Evolutionary conservation across 2,329 filamentous ascomycete species (phyloP).

Genomic region (Ophiostoma tasmaniense): DNA sequence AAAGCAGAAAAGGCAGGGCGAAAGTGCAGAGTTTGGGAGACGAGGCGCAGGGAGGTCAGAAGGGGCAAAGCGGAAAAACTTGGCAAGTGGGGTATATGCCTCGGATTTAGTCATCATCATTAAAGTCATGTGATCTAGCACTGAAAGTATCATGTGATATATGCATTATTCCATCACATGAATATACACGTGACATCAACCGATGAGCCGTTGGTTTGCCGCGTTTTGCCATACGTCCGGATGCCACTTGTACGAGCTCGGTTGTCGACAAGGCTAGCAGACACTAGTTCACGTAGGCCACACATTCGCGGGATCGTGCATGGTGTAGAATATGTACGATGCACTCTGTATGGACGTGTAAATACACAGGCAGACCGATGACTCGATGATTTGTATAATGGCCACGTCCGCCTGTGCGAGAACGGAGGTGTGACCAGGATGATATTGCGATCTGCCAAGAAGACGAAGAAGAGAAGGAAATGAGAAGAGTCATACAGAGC

Average conservation of each 20-base stretch:
- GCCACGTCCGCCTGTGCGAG: neutral
- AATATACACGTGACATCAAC: neutral
- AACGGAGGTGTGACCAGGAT: neutral
- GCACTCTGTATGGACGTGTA: neutral
- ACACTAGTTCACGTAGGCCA: neutral
- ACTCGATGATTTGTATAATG: neutral
- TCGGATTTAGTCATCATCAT: neutral
- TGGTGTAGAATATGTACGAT: neutral
- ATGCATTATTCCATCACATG: neutral
- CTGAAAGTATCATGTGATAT: neutral
- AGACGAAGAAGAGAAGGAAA: neutral
- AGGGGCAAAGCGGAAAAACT: neutral
- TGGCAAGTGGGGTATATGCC: neutral
- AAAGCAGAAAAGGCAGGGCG: too few relatives aligned
- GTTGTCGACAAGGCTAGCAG: constrained; percentile 5
- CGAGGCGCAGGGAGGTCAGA: neutral
- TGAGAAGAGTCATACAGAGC: neutral
- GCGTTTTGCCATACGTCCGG: constrained; percentile 14
- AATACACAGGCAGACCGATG: neutral
- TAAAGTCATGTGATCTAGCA: neutral
- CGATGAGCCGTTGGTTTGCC: constrained; percentile 6
- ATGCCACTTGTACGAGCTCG: constrained; percentile 13
- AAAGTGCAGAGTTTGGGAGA: neutral
- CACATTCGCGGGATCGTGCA: neutral
- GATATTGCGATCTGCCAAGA: neutral